A percentile compares a stretch with the other conserved stretches of the same genome.
These are phyloP conservation scores for Torulaspora indica DNA, from an alignment of 805 yeast species.

Conservation along the genomic window DNA sequence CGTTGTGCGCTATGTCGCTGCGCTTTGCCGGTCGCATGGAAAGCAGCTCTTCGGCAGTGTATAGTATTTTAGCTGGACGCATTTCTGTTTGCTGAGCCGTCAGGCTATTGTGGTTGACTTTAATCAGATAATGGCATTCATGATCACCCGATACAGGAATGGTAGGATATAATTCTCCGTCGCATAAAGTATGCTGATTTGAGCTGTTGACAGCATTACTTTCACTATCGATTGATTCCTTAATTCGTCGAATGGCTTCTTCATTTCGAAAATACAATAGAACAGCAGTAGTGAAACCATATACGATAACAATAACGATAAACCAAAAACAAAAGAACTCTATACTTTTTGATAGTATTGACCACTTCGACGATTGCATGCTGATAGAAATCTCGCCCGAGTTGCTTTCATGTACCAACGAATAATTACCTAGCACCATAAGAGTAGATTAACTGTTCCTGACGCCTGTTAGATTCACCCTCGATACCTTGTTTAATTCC, in stretches of 20 bases:
- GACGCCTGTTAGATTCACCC: too few species aligned
- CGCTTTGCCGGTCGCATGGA: not conserved
- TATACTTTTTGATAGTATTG: not conserved
- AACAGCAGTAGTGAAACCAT: conserved; percentile 1
- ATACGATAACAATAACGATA: not conserved
- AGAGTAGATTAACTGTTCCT: too few species aligned
- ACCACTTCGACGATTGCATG: not conserved
- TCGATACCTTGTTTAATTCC: too few species aligned
- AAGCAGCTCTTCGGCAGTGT: conserved; percentile 1
- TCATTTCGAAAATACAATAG: not conserved
- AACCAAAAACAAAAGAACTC: conserved; percentile 4
- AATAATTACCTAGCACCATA: not conserved
- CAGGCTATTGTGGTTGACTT: not conserved
- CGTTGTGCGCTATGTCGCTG: not conserved
- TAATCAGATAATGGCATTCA: not conserved
- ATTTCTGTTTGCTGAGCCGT: not conserved
- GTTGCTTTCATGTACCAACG: not conserved
- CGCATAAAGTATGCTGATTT: not conserved
- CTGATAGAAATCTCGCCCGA: not conserved
- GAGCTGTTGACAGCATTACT: not conserved
- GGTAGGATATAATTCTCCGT: conserved; percentile 3
- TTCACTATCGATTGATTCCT: not conserved
- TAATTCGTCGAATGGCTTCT: not conserved
- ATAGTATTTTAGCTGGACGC: not conserved
- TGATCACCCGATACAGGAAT: conserved; percentile 1